Conservation (phyloP, 2,329 filamentous ascomycete species). For the Phialophora tarda region DNA sequence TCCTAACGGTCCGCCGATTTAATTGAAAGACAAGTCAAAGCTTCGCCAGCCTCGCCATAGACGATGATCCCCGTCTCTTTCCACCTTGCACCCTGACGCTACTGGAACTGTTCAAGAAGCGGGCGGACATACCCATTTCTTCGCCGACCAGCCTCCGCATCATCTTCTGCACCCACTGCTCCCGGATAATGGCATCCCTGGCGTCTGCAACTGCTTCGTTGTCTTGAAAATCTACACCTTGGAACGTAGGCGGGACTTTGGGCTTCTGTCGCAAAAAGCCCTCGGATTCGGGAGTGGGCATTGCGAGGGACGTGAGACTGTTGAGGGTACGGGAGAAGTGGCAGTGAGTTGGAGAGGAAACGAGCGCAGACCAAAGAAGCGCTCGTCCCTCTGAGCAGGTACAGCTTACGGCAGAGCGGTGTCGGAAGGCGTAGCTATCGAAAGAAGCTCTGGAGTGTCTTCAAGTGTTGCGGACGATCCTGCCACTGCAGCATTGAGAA, state of each 20-base stretch:
- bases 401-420: not conserved
- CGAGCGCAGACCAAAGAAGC: not conserved
- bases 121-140: conserved; percentile 65
- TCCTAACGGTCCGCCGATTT: not conserved
- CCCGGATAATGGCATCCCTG: conserved; percentile 68
- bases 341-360: not conserved
- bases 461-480: not conserved
- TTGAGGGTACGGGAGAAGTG: conserved; percentile 3
- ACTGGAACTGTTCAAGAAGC: not conserved
- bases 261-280: conserved; percentile 70
- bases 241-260: conserved; percentile 68
- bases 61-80: not conserved
- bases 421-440: not conserved
- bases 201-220: conserved; percentile 67
- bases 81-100: not conserved
- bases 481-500: not conserved
- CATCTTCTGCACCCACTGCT: conserved; percentile 73
- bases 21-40: not conserved
- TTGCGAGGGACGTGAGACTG: conserved; percentile 44
- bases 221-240: conserved; percentile 71
- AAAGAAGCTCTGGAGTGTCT: not conserved
- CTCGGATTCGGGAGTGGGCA: conserved; percentile 70
- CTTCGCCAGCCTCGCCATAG: not conserved
- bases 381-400: not conserved
- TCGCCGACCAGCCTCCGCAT: conserved; percentile 70